These are phyloP conservation scores for Barnettozyma sucrosica DNA, from an alignment of 805 yeast genomes.

Conservation along the genomic window DNA sequence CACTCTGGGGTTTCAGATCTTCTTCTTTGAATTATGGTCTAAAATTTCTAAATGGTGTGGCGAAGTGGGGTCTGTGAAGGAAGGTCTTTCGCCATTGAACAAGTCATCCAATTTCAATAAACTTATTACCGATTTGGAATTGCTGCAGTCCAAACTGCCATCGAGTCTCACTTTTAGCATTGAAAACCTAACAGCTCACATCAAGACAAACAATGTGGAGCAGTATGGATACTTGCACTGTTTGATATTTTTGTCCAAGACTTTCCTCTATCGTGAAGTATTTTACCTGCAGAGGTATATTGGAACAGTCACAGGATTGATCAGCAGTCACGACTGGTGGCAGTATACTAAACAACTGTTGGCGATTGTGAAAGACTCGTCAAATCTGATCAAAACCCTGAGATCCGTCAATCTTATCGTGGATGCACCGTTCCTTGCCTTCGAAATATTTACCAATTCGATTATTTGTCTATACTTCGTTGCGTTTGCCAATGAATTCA, in stretches of 20 bases:
- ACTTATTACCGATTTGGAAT: conserved; percentile 23
- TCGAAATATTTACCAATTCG: conserved; percentile 32
- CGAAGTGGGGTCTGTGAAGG: conserved; percentile 29
- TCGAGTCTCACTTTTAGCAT: conserved; percentile 21
- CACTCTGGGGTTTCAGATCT: conserved; percentile 27
- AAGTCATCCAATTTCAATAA: conserved; percentile 25
- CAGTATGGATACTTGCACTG: conserved; percentile 34
- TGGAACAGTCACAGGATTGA: not conserved
- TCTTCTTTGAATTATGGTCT: conserved; percentile 34
- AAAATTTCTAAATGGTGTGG: conserved; percentile 35
- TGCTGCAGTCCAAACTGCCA: conserved; percentile 25
- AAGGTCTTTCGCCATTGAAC: conserved; percentile 28
- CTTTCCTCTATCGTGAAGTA: conserved; percentile 32
- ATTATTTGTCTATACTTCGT: conserved; percentile 30
- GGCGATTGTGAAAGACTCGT: conserved; percentile 25
- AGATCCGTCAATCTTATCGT: conserved; percentile 29
- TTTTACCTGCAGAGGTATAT: conserved; percentile 22
- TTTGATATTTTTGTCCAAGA: conserved; percentile 28
- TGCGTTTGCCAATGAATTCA: conserved; percentile 26
- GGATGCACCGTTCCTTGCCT: conserved; percentile 35
- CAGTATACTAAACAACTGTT: conserved; percentile 26
- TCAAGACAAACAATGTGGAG: conserved; percentile 28
- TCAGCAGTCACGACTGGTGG: conserved; percentile 26
- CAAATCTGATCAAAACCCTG: conserved; percentile 24
- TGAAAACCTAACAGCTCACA: conserved; percentile 28